A percentile compares a stretch with the other conserved stretches of the same genome.
Evolutionary conservation across 2,329 filamentous ascomycete genomes (phyloP).

Genomic region (Dendryphion nanum): DNA sequence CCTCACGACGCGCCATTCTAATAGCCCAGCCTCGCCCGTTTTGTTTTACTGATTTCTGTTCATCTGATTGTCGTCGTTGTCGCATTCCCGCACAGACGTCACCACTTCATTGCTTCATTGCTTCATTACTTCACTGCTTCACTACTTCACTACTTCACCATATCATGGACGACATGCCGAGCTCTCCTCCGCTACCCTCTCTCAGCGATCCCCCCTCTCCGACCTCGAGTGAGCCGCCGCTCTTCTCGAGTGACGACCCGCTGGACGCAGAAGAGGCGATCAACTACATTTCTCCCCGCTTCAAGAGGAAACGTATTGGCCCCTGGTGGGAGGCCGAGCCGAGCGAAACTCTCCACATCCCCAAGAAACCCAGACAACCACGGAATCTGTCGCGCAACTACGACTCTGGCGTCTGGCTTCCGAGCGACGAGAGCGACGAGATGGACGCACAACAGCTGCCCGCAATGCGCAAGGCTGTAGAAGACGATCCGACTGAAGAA

Average conservation of each 20-base stretch:
- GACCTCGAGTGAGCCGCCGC: conserved; percentile 3
- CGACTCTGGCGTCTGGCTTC: conserved; percentile 32
- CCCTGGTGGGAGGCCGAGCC: conserved; percentile 26
- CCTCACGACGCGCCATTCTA: no score
- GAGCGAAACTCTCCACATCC: conserved; percentile 13
- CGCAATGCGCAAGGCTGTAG: conserved; percentile 16
- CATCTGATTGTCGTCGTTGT: no score
- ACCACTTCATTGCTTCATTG: no score
- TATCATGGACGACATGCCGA: conserved; percentile 9
- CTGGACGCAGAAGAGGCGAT: conserved; percentile 25
- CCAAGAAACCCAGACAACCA: conserved; percentile 24
- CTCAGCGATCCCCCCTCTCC: conserved; percentile 16
- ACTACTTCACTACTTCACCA: no score
- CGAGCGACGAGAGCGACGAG: conserved; percentile 25
- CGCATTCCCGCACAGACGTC: no score
- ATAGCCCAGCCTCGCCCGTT: no score
- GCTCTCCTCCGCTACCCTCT: conserved; percentile 25
- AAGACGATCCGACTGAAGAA: conserved; percentile 4
- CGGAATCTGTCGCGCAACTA: conserved; percentile 27
- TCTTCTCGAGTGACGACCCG: conserved; percentile 32
- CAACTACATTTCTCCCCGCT: conserved; percentile 32
- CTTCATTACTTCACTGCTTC: no score
- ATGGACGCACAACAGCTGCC: conserved; percentile 4
- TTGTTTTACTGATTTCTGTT: no score
- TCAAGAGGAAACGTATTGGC: conserved; percentile 33